Percentiles rank a stretch among this genome's conserved stretches.
phyloP scores from a whole-genome alignment of 2,329 filamentous ascomycete species.

The Trichoderma polysporum region DNA sequence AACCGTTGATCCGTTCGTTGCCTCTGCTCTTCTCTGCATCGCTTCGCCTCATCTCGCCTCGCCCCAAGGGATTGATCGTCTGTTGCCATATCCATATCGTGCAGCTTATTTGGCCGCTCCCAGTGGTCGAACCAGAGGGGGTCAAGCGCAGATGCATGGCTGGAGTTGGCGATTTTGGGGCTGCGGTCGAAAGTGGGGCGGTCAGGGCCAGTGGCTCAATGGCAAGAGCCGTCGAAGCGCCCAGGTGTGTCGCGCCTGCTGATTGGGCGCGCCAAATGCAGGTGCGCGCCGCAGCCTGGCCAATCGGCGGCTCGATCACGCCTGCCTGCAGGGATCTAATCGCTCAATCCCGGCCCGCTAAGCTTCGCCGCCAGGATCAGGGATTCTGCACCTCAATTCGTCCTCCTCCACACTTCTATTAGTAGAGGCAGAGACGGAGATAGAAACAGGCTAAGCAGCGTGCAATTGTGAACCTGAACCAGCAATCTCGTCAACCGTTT shows the following conservation, averaged over 20 bases:
- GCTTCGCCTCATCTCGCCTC: neutral
- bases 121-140: slow-evolving; percentile 1
- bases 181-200: slow-evolving; percentile 33
- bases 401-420: neutral
- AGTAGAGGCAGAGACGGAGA: neutral
- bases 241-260: slow-evolving; percentile 32
- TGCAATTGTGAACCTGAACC: neutral
- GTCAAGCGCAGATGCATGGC: slow-evolving; percentile 32
- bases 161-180: slow-evolving; percentile 30
- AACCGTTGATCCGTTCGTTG: neutral
- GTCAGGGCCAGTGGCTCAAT: slow-evolving; percentile 31
- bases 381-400: neutral
- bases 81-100: neutral
- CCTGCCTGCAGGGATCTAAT: slow-evolving; percentile 37
- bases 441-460: neutral
- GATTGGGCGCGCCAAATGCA: slow-evolving; percentile 39
- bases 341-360: slow-evolving; percentile 30
- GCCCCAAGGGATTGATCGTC: neutral
- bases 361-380: slow-evolving; percentile 10
- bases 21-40: neutral
- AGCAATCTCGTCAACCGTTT: neutral
- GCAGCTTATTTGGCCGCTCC: neutral
- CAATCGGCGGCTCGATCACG: slow-evolving; percentile 39
- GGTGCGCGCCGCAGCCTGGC: slow-evolving; percentile 29
- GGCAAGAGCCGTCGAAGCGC: slow-evolving; percentile 36